Percentiles rank a stretch among this genome's conserved stretches.
phyloP scores from a whole-genome alignment of 306 rosid genomes.

The Cucurbita moschata region DNA sequence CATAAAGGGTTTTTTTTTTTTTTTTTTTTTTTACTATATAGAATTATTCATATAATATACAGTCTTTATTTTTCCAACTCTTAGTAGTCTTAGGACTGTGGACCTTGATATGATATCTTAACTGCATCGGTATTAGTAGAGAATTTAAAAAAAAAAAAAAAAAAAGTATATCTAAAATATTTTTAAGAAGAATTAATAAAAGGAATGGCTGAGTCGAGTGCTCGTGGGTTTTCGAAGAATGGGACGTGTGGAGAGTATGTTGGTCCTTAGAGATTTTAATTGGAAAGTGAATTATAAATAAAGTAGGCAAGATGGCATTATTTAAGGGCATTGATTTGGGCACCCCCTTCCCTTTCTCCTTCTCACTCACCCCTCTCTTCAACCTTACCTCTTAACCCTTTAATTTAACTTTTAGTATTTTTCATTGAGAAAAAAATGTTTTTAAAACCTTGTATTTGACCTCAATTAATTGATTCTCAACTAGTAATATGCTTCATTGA shows the following conservation, averaged over 20 bases:
- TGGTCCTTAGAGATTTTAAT: constrained; percentile 86
- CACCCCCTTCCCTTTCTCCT: constrained; percentile 6
- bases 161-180: neutral
- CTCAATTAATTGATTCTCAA: neutral
- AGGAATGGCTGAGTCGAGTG: constrained; percentile 36
- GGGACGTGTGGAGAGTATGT: constrained; percentile 84
- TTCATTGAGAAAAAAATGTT: neutral
- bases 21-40: neutral
- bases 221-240: constrained; percentile 97
- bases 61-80: neutral
- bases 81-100: constrained; percentile 42
- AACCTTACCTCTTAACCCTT: neutral
- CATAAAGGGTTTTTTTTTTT: neutral
- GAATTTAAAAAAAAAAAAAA: constrained; percentile 5
- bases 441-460: neutral
- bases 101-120: constrained; percentile 48
- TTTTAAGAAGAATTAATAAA: neutral
- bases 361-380: neutral
- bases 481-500: too few species aligned
- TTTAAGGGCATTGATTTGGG: constrained; percentile 21
- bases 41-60: neutral
- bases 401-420: neutral
- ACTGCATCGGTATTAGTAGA: constrained; percentile 35
- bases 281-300: constrained; percentile 39
- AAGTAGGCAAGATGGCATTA: constrained; percentile 13